A percentile compares a stretch with the other conserved stretches of the same genome.
Evolutionary conservation across 768 basidiomycete genomes (phyloP).

Genomic region (Tricholoma bakamatsutake): DNA sequence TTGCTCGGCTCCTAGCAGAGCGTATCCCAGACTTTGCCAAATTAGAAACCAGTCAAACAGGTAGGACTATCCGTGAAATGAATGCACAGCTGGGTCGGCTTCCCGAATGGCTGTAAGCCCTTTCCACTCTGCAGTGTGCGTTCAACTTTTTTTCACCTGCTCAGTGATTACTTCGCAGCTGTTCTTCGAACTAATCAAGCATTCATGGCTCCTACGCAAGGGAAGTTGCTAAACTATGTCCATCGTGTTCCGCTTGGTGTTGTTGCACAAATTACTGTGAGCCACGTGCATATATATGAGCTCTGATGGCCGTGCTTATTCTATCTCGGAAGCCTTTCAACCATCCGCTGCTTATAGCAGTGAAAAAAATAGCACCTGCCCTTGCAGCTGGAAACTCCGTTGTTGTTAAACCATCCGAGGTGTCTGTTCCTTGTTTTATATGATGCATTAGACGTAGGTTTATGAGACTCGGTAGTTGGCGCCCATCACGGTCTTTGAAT

Average conservation of each 20-base stretch:
- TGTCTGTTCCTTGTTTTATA: constrained; percentile 15
- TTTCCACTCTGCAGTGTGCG: constrained; percentile 2
- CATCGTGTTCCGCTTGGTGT: constrained; percentile 78
- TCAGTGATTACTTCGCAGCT: constrained; percentile 73
- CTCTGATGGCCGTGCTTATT: neutral
- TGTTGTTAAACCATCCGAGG: constrained; percentile 80
- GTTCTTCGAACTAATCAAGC: constrained; percentile 64
- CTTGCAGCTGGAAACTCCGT: constrained; percentile 82
- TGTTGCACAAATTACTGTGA: constrained; percentile 83
- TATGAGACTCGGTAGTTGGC: constrained; percentile 43
- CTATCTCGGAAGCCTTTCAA: constrained; percentile 63
- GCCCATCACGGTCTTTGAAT: constrained; percentile 75
- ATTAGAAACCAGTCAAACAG: constrained; percentile 73
- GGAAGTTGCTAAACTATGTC: constrained; percentile 74
- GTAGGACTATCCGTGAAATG: constrained; percentile 82
- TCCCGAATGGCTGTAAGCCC: constrained; percentile 79
- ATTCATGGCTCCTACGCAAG: constrained; percentile 74
- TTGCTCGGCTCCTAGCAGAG: constrained; percentile 58
- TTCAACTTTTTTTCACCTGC: neutral
- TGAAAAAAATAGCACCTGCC: constrained; percentile 86
- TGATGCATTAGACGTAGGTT: neutral
- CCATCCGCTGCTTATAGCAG: constrained; percentile 80
- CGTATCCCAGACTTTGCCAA: constrained; percentile 53
- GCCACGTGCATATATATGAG: constrained; percentile 10
- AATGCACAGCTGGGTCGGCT: constrained; percentile 67